A percentile compares a stretch with the other conserved stretches of the same genome.
Conservation (phyloP, 2,329 filamentous ascomycete genomes). For the Colletotrichum graminicola region DNA sequence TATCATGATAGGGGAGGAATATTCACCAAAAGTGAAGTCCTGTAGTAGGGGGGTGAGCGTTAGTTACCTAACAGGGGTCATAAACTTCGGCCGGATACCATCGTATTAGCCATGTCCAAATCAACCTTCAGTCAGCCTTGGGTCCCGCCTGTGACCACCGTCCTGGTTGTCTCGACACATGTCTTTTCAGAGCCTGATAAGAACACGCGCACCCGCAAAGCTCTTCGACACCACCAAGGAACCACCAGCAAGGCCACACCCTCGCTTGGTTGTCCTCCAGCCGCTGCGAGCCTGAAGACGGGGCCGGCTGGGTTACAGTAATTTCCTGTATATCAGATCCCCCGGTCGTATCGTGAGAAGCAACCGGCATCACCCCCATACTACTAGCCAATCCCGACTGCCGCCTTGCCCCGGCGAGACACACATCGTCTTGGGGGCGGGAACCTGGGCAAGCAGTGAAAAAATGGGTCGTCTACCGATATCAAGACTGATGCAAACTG, state of each 20-base stretch:
- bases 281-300: background rate
- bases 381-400: background rate
- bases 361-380: background rate
- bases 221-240: background rate
- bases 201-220: background rate
- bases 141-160: background rate
- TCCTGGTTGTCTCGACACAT: constrained; percentile 17
- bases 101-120: background rate
- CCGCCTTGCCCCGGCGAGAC: background rate
- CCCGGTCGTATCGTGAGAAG: background rate
- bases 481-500: background rate
- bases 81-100: no score
- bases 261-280: background rate
- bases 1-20: no score
- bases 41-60: no score
- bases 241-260: background rate
- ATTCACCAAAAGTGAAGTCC: no score
- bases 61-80: no score
- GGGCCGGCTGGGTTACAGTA: background rate
- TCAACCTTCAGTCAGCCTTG: background rate
- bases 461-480: background rate
- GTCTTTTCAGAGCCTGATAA: background rate
- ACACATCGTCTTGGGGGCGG: background rate
- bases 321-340: background rate
- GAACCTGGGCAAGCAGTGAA: background rate